phyloP scores from a whole-genome alignment of 2,329 filamentous ascomycete species.

The Botrytis paeoniae region DNA sequence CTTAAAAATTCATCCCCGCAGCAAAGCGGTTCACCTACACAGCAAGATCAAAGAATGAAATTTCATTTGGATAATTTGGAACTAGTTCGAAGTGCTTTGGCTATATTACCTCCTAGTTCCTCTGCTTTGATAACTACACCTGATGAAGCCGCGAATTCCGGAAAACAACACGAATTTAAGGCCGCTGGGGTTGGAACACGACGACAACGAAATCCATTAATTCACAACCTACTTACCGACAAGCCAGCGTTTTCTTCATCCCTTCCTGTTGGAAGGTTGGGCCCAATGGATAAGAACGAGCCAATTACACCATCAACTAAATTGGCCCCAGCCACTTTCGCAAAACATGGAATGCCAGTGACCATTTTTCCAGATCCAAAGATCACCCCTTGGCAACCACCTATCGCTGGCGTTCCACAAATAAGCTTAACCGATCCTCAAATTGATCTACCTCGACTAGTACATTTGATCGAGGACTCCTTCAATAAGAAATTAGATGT shows the following conservation, averaged over 20 bases:
- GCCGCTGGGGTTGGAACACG: constrained; percentile 48
- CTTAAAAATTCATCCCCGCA: not conserved
- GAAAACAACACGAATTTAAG: constrained; percentile 37
- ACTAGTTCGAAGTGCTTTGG: constrained; percentile 66
- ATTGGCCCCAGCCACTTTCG: constrained; percentile 66
- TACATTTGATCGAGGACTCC: constrained; percentile 88
- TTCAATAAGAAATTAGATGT: constrained; percentile 84
- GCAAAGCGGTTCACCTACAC: constrained; percentile 10
- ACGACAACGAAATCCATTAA: constrained; percentile 72
- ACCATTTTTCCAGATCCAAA: constrained; percentile 75
- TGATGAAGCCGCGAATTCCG: constrained; percentile 64
- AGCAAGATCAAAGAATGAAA: constrained; percentile 33
- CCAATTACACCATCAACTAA: constrained; percentile 38
- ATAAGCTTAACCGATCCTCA: constrained; percentile 74
- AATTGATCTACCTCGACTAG: constrained; percentile 78
- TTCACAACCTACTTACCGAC: constrained; percentile 94
- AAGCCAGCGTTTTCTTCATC: constrained; percentile 92
- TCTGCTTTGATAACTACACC: constrained; percentile 90
- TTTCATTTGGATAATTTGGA: constrained; percentile 69
- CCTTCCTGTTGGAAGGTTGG: constrained; percentile 68
- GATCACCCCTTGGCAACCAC: constrained; percentile 64
- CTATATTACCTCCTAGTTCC: constrained; percentile 75
- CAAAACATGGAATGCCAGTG: constrained; percentile 88
- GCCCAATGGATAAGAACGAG: constrained; percentile 20
- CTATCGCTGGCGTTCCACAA: constrained; percentile 54